Evolutionary conservation across 768 basidiomycete species (phyloP).

Genomic region (Suillus alpinus): DNA sequence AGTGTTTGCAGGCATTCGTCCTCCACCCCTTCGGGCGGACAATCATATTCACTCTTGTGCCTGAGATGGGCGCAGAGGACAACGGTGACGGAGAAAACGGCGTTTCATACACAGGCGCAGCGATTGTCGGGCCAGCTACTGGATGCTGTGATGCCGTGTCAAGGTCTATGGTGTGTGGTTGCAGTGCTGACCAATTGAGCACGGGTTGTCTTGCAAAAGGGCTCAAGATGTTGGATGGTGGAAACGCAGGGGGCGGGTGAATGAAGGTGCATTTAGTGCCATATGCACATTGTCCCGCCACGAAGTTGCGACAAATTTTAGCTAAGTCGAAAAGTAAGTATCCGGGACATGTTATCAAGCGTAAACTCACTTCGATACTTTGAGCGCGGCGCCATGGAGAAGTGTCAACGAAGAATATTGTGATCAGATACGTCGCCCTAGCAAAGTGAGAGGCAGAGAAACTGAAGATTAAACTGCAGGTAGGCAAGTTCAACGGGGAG

Average conservation of each 20-base stretch:
- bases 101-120: constrained; percentile 3
- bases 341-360: not conserved
- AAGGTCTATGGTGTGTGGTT: constrained; percentile 14
- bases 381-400: constrained; percentile 14
- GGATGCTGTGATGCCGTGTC: constrained; percentile 6
- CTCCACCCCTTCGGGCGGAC: constrained; percentile 27
- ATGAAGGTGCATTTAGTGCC: constrained; percentile 38
- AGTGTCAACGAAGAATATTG: not conserved
- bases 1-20: constrained; percentile 40
- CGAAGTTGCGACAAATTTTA: constrained; percentile 36
- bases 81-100: not conserved
- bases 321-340: constrained; percentile 21
- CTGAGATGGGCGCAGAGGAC: not conserved
- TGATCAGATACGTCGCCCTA: not conserved
- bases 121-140: not conserved
- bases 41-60: not conserved
- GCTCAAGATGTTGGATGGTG: constrained; percentile 12
- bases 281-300: constrained; percentile 35
- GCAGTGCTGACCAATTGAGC: constrained; percentile 16
- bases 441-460: not conserved
- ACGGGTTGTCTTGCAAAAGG: constrained; percentile 14
- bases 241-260: constrained; percentile 23
- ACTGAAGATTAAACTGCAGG: constrained; percentile 3
- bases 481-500: not conserved
- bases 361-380: constrained; percentile 31